Evolutionary conservation across 139 green algal genomes (phyloP), one percentile per base, ranked within the genome.

Genomic region (Tetradesmus obliquus): DNA sequence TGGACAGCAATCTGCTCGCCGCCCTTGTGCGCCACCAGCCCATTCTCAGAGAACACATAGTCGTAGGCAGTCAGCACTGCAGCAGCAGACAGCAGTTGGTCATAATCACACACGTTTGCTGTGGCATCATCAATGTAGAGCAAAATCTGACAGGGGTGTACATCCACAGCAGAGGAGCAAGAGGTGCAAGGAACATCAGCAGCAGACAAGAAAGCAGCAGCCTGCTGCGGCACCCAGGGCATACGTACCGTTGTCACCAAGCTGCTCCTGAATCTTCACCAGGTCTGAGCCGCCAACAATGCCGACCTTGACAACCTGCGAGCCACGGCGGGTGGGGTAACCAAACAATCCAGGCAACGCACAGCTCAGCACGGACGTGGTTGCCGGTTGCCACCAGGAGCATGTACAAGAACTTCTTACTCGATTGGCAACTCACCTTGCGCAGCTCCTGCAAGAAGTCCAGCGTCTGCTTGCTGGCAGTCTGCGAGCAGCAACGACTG

Each of bases 1-100:
- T 98, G 95, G 32, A 95, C 91, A 5, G 95, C 97, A 19, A 99
- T 54, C 88, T 96, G 83, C 83, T 97, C 54, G 57, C 96, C 97
- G 9, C 72, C 94, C 93, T 99, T 98, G 96, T 99, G 95, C 13
- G 98, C 98, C 79, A 99, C 96, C 55, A 99, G 96, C 1, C 98
- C 98, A 89, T 99, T 99, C 93, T 99, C 98, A 1, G 97, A 94
- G 87, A 99, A 99, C 1, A 99, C 93, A 91, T 98, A 99, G 93
- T 99, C 98, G 79, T 98, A 99, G 2, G 94, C 93, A 0, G 90
- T 91, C 1, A 97, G 87, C 7, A 96, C 97, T 98, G 96, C 93
- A 66, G 5, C 2, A 1, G 2, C 82, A 55, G 9, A 51, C 69
- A 5, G 17, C 22, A 83, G 74, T 13, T 22, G 22, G 17, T 84